These are phyloP conservation scores for Brassica rapa DNA, from an alignment of 345 rosid genomes.

Conservation along the genomic window DNA sequence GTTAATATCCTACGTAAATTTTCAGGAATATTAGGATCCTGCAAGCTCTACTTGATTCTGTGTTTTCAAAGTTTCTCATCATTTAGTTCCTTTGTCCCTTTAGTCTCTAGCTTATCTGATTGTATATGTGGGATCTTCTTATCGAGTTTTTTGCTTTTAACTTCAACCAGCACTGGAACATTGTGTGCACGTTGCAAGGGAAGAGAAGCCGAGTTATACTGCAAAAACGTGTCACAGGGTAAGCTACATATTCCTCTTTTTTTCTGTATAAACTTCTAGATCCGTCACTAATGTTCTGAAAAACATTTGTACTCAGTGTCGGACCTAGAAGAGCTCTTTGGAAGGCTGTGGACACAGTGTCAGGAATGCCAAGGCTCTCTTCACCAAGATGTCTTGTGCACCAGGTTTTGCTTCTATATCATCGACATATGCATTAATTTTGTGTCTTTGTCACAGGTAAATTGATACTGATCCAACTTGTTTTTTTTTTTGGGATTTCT, in stretches of 20 bases:
- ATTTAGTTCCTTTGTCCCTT: not conserved
- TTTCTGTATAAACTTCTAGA: constrained; percentile 10
- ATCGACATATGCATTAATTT: not conserved
- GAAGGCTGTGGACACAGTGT: constrained; percentile 94
- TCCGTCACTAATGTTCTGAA: not conserved
- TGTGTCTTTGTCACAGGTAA: not conserved
- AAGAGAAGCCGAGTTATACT: constrained; percentile 90
- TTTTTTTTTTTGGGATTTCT: not conserved
- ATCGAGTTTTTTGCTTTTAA: constrained; percentile 4
- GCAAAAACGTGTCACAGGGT: constrained; percentile 91
- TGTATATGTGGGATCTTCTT: not conserved
- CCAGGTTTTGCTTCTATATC: constrained; percentile 56
- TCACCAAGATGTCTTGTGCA: constrained; percentile 97
- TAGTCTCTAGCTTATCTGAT: not conserved
- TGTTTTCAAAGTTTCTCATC: not conserved
- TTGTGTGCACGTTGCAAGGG: constrained; percentile 88
- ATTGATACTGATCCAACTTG: constrained; percentile 18
- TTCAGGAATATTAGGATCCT: constrained; percentile 7
- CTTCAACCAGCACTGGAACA: constrained; percentile 49
- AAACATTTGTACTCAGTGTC: constrained; percentile 53
- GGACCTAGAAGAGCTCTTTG: constrained; percentile 80
- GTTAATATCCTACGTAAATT: constrained; percentile 5
- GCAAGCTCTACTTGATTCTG: constrained; percentile 3
- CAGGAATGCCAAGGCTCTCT: constrained; percentile 99
- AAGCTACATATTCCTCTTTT: constrained; percentile 8